Conservation (phyloP, 192 early-diverging fungal species). For the Rhizophagus prolifer region DNA sequence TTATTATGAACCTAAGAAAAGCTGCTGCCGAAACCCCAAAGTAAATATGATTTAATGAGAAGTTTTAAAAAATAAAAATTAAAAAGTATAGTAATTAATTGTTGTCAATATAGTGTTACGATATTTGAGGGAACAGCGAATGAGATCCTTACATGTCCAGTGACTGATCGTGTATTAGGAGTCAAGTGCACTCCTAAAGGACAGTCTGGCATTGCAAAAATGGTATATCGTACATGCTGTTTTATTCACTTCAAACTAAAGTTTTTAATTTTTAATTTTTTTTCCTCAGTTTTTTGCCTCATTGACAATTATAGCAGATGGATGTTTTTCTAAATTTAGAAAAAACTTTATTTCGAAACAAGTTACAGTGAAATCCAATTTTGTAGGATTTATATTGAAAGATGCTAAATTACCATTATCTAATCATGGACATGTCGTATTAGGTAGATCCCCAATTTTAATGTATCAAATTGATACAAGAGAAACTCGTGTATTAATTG, state of each 20-base stretch:
- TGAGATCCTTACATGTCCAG: conserved; percentile 55
- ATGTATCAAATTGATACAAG: conserved; percentile 74
- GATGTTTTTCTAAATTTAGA: conserved; percentile 93
- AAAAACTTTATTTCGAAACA: conserved; percentile 62
- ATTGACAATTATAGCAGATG: conserved; percentile 87
- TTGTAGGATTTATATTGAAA: conserved; percentile 73
- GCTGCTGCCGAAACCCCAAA: conserved; percentile 55
- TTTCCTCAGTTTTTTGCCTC: conserved; percentile 59
- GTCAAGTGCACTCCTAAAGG: conserved; percentile 50
- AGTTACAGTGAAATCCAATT: conserved; percentile 59
- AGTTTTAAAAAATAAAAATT: no score
- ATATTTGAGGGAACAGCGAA: conserved; percentile 76
- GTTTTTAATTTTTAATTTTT: background rate
- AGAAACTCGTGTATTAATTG: conserved; percentile 88
- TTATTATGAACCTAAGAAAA: conserved; percentile 82
- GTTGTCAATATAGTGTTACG: conserved; percentile 57
- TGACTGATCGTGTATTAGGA: conserved; percentile 54
- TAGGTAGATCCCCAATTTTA: conserved; percentile 85
- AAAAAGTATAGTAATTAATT: background rate
- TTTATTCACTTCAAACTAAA: background rate
- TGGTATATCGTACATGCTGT: background rate
- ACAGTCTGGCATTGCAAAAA: conserved; percentile 16
- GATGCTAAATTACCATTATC: conserved; percentile 75
- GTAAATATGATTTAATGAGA: conserved; percentile 39
- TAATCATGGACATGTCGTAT: conserved; percentile 88